A percentile compares a stretch with the other conserved stretches of the same genome.
Conservation (phyloP, 1,284 basidiomycete species). For the Ustilago trichophora region DNA sequence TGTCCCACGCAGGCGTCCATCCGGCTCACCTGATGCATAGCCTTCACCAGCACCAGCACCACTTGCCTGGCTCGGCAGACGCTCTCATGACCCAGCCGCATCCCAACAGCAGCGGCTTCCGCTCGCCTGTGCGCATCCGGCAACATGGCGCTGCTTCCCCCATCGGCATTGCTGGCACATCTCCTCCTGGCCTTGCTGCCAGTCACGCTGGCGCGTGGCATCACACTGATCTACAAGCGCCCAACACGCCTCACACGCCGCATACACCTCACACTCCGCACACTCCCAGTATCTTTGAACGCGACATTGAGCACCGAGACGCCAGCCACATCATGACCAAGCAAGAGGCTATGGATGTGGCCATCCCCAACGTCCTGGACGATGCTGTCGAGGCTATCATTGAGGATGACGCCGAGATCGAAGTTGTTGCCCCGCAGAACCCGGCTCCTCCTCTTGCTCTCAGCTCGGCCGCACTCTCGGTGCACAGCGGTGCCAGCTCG, state of each 20-base stretch:
- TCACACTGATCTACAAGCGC: constrained; percentile 7
- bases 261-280: constrained; percentile 21
- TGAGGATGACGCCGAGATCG: constrained; percentile 55
- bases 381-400: constrained; percentile 63
- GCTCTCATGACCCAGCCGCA: neutral
- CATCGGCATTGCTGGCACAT: constrained; percentile 16
- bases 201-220: constrained; percentile 5
- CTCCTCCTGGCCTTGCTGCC: constrained; percentile 8
- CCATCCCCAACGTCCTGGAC: constrained; percentile 61
- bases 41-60: constrained; percentile 35
- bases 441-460: constrained; percentile 48
- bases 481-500: constrained; percentile 45
- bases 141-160: constrained; percentile 33
- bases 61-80: constrained; percentile 6
- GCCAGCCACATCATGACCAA: constrained; percentile 56
- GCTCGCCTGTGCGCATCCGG: constrained; percentile 23
- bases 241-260: constrained; percentile 15
- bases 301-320: constrained; percentile 62
- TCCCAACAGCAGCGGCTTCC: constrained; percentile 20
- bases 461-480: constrained; percentile 50
- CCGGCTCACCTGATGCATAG: constrained; percentile 25
- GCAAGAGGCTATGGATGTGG: constrained; percentile 61
- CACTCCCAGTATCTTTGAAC: constrained; percentile 60
- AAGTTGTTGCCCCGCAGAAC: constrained; percentile 59
- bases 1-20: constrained; percentile 13